These are phyloP conservation scores for Starmera pachycereana DNA, from an alignment of 805 yeast genomes.

Conservation along the genomic window DNA sequence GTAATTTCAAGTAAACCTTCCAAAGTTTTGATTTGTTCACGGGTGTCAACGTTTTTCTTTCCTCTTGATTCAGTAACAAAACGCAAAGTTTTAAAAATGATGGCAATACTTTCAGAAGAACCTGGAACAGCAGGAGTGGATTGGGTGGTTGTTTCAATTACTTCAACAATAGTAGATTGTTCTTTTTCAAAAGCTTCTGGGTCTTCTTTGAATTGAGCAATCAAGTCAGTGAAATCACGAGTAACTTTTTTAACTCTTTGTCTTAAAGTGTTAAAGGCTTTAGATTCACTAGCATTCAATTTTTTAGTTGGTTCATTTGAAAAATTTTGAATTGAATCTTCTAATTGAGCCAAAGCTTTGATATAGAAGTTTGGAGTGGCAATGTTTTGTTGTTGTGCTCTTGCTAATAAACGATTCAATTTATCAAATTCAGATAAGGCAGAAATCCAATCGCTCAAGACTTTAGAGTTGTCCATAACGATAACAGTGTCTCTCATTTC, in stretches of 20 bases:
- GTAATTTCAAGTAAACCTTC: constrained; percentile 46
- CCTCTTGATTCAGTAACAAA: constrained; percentile 84
- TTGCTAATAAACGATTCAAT: constrained; percentile 52
- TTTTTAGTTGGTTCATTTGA: constrained; percentile 48
- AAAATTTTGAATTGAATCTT: constrained; percentile 49
- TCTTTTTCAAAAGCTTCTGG: constrained; percentile 69
- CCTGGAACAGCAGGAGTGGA: constrained; percentile 15
- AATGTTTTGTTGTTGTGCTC: constrained; percentile 67
- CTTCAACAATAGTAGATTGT: constrained; percentile 18
- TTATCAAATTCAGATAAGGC: constrained; percentile 73
- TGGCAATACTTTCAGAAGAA: constrained; percentile 10
- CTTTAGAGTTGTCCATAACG: constrained; percentile 57
- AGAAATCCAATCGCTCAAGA: constrained; percentile 69
- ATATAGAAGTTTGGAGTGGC: constrained; percentile 66
- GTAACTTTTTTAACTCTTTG: constrained; percentile 79
- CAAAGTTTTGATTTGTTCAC: constrained; percentile 63
- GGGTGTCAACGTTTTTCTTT: constrained; percentile 82
- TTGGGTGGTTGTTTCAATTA: constrained; percentile 22
- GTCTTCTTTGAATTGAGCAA: constrained; percentile 50
- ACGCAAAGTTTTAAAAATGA: constrained; percentile 62
- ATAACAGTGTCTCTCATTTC: constrained; percentile 65
- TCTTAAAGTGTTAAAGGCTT: constrained; percentile 76
- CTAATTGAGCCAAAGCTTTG: constrained; percentile 59
- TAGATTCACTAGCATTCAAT: constrained; percentile 71
- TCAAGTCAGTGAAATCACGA: constrained; percentile 54